phyloP scores from a whole-genome alignment of 345 rosid species.

The Salix koriyanagi region DNA sequence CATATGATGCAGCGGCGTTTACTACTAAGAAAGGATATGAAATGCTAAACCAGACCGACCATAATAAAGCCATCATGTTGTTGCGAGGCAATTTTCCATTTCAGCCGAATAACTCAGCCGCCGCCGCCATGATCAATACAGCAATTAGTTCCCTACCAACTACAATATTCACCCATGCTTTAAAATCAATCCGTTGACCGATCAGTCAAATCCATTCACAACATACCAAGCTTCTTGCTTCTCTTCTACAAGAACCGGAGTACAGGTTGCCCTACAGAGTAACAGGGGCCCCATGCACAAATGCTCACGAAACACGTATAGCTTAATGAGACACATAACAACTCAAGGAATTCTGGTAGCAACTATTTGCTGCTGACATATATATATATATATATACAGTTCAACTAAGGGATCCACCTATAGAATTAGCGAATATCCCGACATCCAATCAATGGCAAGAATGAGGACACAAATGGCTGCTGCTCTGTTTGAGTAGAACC shows the following conservation, averaged over 20 bases:
- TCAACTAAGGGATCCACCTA: slow-evolving; percentile 27
- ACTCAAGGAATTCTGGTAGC: slow-evolving; percentile 11
- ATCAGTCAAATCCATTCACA: slow-evolving; percentile 12
- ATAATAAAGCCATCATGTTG: neutral
- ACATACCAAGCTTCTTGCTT: neutral
- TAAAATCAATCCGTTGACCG: slow-evolving; percentile 14
- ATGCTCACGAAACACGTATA: neutral
- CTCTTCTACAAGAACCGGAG: slow-evolving; percentile 1
- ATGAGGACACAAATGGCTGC: slow-evolving; percentile 24
- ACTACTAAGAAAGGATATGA: no score
- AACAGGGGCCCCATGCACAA: slow-evolving; percentile 6
- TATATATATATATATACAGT: slow-evolving; percentile 21
- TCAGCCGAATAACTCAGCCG: neutral
- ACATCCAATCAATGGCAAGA: slow-evolving; percentile 28
- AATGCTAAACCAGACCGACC: no score
- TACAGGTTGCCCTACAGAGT: slow-evolving; percentile 6
- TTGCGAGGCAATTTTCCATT: neutral
- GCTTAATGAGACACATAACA: slow-evolving; percentile 3
- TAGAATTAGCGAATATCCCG: slow-evolving; percentile 21
- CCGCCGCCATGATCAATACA: no score
- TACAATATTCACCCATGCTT: slow-evolving; percentile 1
- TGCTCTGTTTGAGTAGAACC: slow-evolving; percentile 21
- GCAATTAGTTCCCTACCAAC: neutral
- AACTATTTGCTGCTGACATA: slow-evolving; percentile 15
- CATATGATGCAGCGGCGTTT: no score